Evolutionary conservation across 768 basidiomycete species (phyloP).

Genomic region (Leccinum rimulosum): DNA sequence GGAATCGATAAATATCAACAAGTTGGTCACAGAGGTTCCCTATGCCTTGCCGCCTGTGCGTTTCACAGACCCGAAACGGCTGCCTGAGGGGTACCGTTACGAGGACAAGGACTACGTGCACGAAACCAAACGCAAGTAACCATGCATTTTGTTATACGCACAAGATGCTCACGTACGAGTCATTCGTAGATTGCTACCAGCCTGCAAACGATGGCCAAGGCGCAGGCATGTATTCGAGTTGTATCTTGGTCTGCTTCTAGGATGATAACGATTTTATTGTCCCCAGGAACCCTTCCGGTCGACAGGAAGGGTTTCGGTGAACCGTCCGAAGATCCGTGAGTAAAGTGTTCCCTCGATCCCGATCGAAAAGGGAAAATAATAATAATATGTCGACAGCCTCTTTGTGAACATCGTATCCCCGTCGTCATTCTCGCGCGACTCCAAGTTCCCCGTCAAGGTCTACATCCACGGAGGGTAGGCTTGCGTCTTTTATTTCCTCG

Average conservation of each 20-base stretch:
- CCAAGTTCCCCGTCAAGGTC: conserved; percentile 61
- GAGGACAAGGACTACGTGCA: conserved; percentile 56
- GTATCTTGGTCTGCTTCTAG: not conserved
- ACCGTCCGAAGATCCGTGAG: conserved; percentile 70
- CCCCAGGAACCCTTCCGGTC: conserved; percentile 43
- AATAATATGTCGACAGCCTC: conserved; percentile 37
- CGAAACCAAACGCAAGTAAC: conserved; percentile 53
- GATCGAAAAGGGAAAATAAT: not conserved
- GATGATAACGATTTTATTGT: not conserved
- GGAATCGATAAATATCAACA: not conserved
- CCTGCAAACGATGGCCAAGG: conserved; percentile 66
- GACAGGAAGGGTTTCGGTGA: conserved; percentile 66
- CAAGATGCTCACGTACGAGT: not conserved
- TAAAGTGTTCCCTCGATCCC: not conserved
- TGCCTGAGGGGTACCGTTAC: conserved; percentile 56
- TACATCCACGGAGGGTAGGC: conserved; percentile 76
- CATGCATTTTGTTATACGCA: no score
- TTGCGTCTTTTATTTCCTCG: not conserved
- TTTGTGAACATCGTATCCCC: conserved; percentile 67
- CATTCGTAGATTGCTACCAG: conserved; percentile 51
- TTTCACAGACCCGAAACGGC: conserved; percentile 59
- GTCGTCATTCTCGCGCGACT: conserved; percentile 39
- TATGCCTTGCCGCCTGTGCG: conserved; percentile 65
- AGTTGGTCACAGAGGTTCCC: conserved; percentile 53
- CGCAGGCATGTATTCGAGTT: conserved; percentile 34